These are phyloP conservation scores for Lachancea waltii DNA, from an alignment of 805 yeast species.

Conservation along the genomic window DNA sequence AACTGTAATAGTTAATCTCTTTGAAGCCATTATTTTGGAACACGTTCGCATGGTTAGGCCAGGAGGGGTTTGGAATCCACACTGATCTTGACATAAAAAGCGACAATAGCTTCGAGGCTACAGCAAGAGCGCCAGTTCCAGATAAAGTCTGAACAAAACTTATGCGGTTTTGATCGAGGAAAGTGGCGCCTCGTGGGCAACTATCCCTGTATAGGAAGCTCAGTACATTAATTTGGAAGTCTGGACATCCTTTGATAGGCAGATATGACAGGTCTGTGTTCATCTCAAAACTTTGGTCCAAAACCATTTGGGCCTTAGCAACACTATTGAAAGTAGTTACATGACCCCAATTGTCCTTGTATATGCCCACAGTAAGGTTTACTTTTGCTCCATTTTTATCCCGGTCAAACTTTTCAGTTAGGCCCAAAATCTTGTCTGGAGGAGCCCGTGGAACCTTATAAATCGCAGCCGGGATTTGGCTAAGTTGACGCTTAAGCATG, in stretches of 20 bases:
- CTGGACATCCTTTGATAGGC: conserved; percentile 73
- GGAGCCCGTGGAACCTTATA: conserved; percentile 49
- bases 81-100: conserved; percentile 39
- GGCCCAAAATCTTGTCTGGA: conserved; percentile 81
- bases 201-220: conserved; percentile 67
- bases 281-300: conserved; percentile 43
- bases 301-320: conserved; percentile 23
- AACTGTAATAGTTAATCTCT: conserved; percentile 53
- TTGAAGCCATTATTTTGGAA: conserved; percentile 64
- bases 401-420: conserved; percentile 63
- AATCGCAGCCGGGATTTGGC: conserved; percentile 7
- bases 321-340: conserved; percentile 31
- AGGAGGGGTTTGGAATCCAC: conserved; percentile 79
- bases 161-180: conserved; percentile 55
- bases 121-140: conserved; percentile 91
- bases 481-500: conserved; percentile 4
- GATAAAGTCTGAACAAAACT: conserved; percentile 84
- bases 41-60: conserved; percentile 90
- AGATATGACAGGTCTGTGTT: conserved; percentile 51
- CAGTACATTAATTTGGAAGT: conserved; percentile 60
- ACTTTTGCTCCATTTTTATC: conserved; percentile 56
- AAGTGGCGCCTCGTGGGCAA: conserved; percentile 43
- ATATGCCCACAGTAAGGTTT: conserved; percentile 56
- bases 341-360: conserved; percentile 75
- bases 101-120: conserved; percentile 73